Conservation (phyloP, 2,329 filamentous ascomycete species). For the Clonostachys solani region DNA sequence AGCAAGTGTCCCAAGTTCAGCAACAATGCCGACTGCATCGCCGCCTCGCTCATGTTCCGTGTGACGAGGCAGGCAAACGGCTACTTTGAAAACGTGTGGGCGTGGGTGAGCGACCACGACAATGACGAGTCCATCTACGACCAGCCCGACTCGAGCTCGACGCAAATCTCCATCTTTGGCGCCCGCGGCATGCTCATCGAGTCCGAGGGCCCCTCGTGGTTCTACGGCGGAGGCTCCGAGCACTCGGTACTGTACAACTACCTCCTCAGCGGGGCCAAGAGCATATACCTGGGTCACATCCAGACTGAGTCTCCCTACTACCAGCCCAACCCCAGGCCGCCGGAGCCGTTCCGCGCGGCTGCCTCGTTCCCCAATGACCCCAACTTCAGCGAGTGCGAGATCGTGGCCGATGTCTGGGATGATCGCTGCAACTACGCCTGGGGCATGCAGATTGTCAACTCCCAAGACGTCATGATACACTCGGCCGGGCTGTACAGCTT, state of each 20-base stretch:
- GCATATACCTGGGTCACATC: slow-evolving; percentile 35
- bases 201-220: slow-evolving; percentile 48
- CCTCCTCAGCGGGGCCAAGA: slow-evolving; percentile 36
- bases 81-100: slow-evolving; percentile 43
- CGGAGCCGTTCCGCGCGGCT: slow-evolving; percentile 38
- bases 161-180: no score
- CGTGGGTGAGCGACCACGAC: slow-evolving; percentile 42
- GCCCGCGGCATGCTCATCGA: slow-evolving; percentile 42
- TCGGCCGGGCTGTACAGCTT: slow-evolving; percentile 54
- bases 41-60: slow-evolving; percentile 50
- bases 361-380: slow-evolving; percentile 8
- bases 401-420: no score
- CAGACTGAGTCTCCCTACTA: slow-evolving; percentile 43
- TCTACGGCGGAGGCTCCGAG: slow-evolving; percentile 46
- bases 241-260: slow-evolving; percentile 49
- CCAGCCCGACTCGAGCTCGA: slow-evolving; percentile 7
- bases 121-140: slow-evolving; percentile 31
- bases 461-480: slow-evolving; percentile 40
- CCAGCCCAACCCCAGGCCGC: slow-evolving; percentile 11
- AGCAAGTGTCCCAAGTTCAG: slow-evolving; percentile 12
- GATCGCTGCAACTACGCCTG: slow-evolving; percentile 30
- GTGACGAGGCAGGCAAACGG: slow-evolving; percentile 22
- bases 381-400: slow-evolving; percentile 1
- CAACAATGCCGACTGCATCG: slow-evolving; percentile 42
- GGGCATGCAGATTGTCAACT: slow-evolving; percentile 47